These are phyloP conservation scores for Globisporangium carolinianum DNA, from an alignment of 352 stramenopile species.

Conservation along the genomic window DNA sequence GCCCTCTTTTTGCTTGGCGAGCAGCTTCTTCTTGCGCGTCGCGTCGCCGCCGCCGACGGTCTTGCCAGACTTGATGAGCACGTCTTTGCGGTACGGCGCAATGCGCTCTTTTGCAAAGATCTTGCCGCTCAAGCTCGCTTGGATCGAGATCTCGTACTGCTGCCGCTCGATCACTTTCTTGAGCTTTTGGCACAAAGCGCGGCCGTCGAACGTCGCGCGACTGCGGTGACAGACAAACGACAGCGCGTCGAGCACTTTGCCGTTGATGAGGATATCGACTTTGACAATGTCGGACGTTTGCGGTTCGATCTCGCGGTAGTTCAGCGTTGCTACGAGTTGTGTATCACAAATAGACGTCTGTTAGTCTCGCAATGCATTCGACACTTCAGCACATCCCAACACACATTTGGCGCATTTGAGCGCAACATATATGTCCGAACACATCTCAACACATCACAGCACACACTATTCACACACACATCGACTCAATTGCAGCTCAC, in stretches of 20 bases:
- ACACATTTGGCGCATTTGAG: too few species aligned
- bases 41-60: constrained; percentile 95
- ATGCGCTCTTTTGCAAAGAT: constrained; percentile 96
- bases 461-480: too few species aligned
- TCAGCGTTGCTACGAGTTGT: constrained; percentile 67
- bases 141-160: constrained; percentile 99
- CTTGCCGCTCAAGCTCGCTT: constrained; percentile 94
- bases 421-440: too few species aligned
- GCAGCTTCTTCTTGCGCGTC: constrained; percentile 98
- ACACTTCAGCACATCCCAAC: too few species aligned
- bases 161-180: constrained; percentile 94
- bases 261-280: constrained; percentile 93
- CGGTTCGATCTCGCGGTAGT: constrained; percentile 91
- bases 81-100: constrained; percentile 94
- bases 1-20: constrained; percentile 99
- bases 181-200: constrained; percentile 92
- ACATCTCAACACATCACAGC: too few species aligned
- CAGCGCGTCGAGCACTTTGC: constrained; percentile 93
- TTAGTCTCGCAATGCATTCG: too few species aligned
- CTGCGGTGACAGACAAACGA: constrained; percentile 95
- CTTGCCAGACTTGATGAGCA: constrained; percentile 94
- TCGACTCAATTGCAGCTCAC: too few species aligned
- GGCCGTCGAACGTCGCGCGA: constrained; percentile 68
- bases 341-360: background rate
- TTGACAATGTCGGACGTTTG: constrained; percentile 93